phyloP scores from a whole-genome alignment of 2,329 filamentous ascomycete species.

The Arthrobotrys conoides region DNA sequence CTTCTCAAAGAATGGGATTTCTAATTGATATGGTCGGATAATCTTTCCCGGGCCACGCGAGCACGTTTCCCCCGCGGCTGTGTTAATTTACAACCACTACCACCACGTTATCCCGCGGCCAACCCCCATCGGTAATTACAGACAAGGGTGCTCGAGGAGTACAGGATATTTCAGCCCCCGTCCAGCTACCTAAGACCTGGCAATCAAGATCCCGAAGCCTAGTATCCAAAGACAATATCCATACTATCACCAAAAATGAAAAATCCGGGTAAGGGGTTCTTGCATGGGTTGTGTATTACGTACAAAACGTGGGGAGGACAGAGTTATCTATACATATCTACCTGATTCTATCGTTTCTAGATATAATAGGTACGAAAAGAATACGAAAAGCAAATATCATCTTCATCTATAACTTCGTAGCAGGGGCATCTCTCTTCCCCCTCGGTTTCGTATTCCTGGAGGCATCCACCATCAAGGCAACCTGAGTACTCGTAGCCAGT shows the following conservation, averaged over 20 bases:
- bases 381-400: not conserved
- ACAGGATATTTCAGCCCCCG: not conserved
- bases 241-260: not conserved
- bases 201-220: not conserved
- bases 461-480: constrained; percentile 76
- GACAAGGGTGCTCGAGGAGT: not conserved
- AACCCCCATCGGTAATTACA: too few relatives aligned
- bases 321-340: constrained; percentile 7
- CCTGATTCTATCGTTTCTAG: constrained; percentile 7
- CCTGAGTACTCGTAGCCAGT: constrained; percentile 78
- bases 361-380: not conserved
- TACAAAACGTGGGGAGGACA: constrained; percentile 10
- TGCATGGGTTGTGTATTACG: constrained; percentile 18
- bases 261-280: not conserved
- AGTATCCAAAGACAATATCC: not conserved
- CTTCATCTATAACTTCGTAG: constrained; percentile 28
- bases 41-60: not conserved
- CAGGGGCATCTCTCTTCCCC: constrained; percentile 65
- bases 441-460: constrained; percentile 75
- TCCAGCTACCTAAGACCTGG: too few relatives aligned
- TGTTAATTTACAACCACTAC: not conserved
- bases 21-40: not conserved
- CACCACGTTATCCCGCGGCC: not conserved
- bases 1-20: too few relatives aligned
- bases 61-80: not conserved